Percentiles rank a stretch among this genome's conserved stretches.
Conservation (phyloP, 2,329 filamentous ascomycete genomes). For the Fusarium musae region DNA sequence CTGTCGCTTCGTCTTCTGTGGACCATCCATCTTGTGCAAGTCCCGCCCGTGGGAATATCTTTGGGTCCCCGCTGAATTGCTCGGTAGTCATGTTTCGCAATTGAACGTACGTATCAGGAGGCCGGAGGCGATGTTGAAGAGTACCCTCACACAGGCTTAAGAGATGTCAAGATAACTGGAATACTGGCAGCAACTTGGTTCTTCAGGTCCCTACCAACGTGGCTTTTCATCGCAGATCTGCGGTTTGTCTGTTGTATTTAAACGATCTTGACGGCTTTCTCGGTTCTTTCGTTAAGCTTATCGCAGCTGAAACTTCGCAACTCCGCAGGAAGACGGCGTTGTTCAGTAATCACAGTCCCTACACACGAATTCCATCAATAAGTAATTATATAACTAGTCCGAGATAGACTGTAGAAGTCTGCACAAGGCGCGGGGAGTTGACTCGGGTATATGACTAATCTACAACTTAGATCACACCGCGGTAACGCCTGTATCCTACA, state of each 20-base stretch:
- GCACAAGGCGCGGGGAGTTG: background rate
- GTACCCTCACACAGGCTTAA: too few species aligned
- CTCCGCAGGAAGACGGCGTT: background rate
- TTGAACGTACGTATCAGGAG: background rate
- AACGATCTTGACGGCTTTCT: background rate
- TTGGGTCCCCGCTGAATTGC: background rate
- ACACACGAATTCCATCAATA: too few species aligned
- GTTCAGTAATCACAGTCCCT: background rate
- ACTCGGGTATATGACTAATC: background rate
- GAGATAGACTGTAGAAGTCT: background rate
- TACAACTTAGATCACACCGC: background rate
- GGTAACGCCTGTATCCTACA: too few species aligned
- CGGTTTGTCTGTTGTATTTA: background rate
- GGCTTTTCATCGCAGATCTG: background rate
- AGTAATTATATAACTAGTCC: background rate
- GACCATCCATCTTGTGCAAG: slow-evolving; percentile 57
- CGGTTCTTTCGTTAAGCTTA: too few species aligned
- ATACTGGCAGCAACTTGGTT: background rate
- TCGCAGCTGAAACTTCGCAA: background rate
- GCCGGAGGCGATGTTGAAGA: background rate
- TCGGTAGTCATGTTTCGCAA: background rate
- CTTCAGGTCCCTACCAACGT: background rate
- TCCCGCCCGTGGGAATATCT: slow-evolving; percentile 36
- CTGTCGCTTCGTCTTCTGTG: slow-evolving; percentile 60
- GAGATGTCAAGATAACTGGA: background rate